phyloP scores from a whole-genome alignment of 2,329 filamentous ascomycete genomes.

The Claviceps paspali region DNA sequence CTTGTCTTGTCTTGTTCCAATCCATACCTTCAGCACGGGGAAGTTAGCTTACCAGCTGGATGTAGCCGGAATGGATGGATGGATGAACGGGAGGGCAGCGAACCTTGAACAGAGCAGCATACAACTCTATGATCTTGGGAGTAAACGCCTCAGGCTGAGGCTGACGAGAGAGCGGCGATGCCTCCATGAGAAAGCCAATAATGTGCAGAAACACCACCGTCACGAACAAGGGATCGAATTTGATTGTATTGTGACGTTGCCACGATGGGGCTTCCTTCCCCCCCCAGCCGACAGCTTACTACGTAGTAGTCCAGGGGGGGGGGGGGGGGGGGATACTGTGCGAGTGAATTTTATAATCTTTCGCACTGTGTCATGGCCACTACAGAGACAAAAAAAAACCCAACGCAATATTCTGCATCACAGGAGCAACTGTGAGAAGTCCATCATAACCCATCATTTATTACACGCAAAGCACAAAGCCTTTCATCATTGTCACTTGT shows the following conservation, averaged over 20 bases:
- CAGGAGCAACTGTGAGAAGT: too few relatives aligned
- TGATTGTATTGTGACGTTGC: neutral
- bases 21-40: slow-evolving; percentile 13
- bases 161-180: slow-evolving; percentile 87
- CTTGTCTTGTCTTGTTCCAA: too few relatives aligned
- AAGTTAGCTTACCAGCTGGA: too few relatives aligned
- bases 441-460: too few relatives aligned
- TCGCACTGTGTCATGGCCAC: neutral
- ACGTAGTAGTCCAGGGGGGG: neutral
- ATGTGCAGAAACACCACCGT: slow-evolving; percentile 2
- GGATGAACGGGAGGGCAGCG: slow-evolving; percentile 8
- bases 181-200: slow-evolving; percentile 54
- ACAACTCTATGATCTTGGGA: slow-evolving; percentile 85
- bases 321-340: neutral
- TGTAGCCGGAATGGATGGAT: too few relatives aligned
- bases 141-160: slow-evolving; percentile 79
- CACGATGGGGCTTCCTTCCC: too few relatives aligned
- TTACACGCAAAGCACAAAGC: neutral
- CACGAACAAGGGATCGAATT: neutral
- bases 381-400: too few relatives aligned
- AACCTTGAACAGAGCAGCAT: slow-evolving; percentile 70
- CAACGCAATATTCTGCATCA: too few relatives aligned
- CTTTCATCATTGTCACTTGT: neutral
- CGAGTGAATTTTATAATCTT: too few relatives aligned
- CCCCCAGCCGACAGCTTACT: too few relatives aligned